Percentiles rank a stretch among this genome's conserved stretches.
Conservation (phyloP, 768 basidiomycete species). For the Collybiopsis confluens region DNA sequence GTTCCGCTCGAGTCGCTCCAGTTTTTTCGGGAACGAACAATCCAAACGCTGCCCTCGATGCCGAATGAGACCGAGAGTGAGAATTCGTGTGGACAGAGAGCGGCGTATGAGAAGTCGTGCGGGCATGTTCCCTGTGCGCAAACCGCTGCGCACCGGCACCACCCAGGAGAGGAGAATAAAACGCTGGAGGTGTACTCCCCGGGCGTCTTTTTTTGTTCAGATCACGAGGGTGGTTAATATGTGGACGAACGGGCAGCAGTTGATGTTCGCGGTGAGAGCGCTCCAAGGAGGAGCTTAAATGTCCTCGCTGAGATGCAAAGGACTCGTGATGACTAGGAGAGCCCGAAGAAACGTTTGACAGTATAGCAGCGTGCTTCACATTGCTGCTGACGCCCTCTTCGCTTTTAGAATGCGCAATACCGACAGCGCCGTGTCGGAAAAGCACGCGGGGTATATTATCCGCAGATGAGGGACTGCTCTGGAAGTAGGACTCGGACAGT, state of each 20-base stretch:
- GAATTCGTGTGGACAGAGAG: not conserved
- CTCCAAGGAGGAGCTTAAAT: not conserved
- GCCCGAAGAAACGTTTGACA: not conserved
- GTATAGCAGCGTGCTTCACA: not conserved
- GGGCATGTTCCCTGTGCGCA: not conserved
- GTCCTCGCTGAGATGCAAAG: not conserved
- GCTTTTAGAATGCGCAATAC: not conserved
- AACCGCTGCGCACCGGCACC: not conserved
- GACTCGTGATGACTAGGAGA: not conserved
- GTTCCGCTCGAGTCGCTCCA: not conserved
- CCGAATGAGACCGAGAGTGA: not conserved
- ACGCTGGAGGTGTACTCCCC: constrained; percentile 5
- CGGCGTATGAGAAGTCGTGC: constrained; percentile 3
- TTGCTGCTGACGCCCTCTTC: not conserved
- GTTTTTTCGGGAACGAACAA: not conserved
- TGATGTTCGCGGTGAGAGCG: not conserved
- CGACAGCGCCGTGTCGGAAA: not conserved
- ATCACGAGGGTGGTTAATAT: not conserved
- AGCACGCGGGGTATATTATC: not conserved
- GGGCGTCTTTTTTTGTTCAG: not conserved
- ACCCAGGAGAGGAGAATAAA: not conserved
- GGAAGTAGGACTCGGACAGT: not conserved
- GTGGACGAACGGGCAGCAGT: not conserved
- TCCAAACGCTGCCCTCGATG: not conserved
- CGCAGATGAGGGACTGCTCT: not conserved